phyloP scores from a whole-genome alignment of 331 rosid species.

The Acacia pycnantha region DNA sequence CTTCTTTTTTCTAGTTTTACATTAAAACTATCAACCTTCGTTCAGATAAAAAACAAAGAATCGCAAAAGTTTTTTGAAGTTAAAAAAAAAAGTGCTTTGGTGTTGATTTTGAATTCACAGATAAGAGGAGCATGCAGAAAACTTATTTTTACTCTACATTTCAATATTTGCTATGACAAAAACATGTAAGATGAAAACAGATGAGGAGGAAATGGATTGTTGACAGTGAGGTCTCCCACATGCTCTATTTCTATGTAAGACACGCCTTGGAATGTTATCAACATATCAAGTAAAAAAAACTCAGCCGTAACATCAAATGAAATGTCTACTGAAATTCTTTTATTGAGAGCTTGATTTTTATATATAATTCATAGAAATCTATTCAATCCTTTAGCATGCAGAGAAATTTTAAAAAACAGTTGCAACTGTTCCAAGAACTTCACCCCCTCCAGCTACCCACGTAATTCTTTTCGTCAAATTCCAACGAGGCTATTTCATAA shows the following conservation, averaged over 20 bases:
- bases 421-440: background rate
- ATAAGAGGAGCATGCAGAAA: background rate
- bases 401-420: background rate
- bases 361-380: background rate
- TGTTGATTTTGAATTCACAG: background rate
- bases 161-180: background rate
- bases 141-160: background rate
- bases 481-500: background rate
- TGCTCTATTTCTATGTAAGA: background rate
- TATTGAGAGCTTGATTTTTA: background rate
- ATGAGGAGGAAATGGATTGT: background rate
- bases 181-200: background rate
- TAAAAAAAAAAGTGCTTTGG: background rate
- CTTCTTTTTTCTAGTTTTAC: background rate
- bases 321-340: background rate
- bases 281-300: background rate
- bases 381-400: background rate
- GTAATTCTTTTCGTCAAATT: background rate
- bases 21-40: background rate
- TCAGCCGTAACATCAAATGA: background rate
- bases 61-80: background rate
- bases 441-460: background rate
- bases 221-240: background rate
- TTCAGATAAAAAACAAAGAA: constrained; percentile 18
- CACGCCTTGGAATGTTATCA: background rate